Evolutionary conservation across 2,329 filamentous ascomycete species (phyloP), one percentile per base, ranked within the genome.

Genomic region (Didymella pinodella): DNA sequence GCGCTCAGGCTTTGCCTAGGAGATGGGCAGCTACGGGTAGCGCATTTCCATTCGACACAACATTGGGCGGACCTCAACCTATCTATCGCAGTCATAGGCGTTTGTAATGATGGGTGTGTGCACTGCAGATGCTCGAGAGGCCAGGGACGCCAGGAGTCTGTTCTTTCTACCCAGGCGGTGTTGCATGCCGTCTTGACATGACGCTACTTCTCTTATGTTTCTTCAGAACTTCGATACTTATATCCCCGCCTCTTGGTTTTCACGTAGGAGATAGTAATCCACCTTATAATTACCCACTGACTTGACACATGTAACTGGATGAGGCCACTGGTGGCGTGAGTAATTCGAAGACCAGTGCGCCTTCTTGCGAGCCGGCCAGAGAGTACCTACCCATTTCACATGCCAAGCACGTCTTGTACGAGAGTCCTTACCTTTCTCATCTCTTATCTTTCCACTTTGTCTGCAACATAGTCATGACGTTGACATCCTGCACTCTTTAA

Each of bases 241-340:
- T 76, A 76, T 73, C 75, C 75, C 62, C 56, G 60, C 72, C 70
- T 72, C 71, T 74, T 70, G 72, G 69, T 66, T 69, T 75, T 69
- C 70, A 72, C 71, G 65, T 75, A 76, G 71, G 74, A 75, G 69
- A 69, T 76, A 76, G 75, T 76, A 77, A 77, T 77, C 66, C 69
- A 72, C 61, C 61, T 61, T 70, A 67, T 76, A 75, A 75, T 76
- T 67, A 73, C 66, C 63, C 69, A 53, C 64, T 69, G 68, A 65
- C 10, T 20, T 70, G 7, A 12, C 2, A 28, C 5, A 2, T 26
- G 10, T 36, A 7, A 11, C 5, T 3, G 7, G 18, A 10, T 16
- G 14, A n/a, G 20, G 20, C 34, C 29, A 44, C 2, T 34, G 22
- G 41, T 12, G 22, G 16, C 0, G n/a, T 7, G n/a, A 16, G 12